Conservation (phyloP, 257 asterid species). For the Solanum pimpinellifolium region DNA sequence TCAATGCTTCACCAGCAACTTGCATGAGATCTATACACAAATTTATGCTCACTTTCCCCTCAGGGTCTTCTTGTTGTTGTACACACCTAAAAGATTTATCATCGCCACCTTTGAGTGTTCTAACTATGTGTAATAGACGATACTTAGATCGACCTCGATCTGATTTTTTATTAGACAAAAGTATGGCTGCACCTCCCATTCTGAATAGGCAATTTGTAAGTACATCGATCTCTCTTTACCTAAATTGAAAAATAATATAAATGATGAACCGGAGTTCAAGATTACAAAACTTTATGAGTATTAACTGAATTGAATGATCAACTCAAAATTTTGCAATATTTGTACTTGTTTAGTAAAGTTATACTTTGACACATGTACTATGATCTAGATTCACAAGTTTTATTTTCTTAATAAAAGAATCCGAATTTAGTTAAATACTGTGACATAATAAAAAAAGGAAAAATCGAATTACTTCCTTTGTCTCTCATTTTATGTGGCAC, state of each 20-base stretch:
- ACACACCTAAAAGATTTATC: conserved; percentile 45
- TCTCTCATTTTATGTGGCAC: too few relatives aligned
- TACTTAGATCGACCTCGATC: conserved; percentile 23
- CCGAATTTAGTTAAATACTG: background rate
- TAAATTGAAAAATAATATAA: background rate
- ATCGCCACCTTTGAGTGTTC: conserved; percentile 43
- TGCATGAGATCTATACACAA: conserved; percentile 41
- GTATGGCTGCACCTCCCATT: conserved; percentile 23
- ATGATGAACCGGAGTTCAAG: accelerated
- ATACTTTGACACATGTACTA: background rate
- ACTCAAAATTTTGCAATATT: background rate
- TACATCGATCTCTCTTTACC: conserved; percentile 20
- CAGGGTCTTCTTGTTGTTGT: conserved; percentile 41
- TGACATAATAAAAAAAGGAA: background rate
- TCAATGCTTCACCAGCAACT: conserved; percentile 54
- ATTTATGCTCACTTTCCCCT: conserved; percentile 40
- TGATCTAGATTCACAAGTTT: background rate
- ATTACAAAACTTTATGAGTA: background rate
- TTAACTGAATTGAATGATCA: background rate
- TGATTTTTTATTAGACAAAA: conserved; percentile 6
- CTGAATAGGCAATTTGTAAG: conserved; percentile 20
- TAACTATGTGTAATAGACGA: conserved; percentile 27
- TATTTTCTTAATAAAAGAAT: background rate
- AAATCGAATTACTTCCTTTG: too few relatives aligned
- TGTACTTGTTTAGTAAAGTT: background rate